A percentile compares a stretch with the other conserved stretches of the same genome.
These are phyloP conservation scores for Capsicum baccatum DNA, from an alignment of 257 asterid genomes.

Conservation along the genomic window DNA sequence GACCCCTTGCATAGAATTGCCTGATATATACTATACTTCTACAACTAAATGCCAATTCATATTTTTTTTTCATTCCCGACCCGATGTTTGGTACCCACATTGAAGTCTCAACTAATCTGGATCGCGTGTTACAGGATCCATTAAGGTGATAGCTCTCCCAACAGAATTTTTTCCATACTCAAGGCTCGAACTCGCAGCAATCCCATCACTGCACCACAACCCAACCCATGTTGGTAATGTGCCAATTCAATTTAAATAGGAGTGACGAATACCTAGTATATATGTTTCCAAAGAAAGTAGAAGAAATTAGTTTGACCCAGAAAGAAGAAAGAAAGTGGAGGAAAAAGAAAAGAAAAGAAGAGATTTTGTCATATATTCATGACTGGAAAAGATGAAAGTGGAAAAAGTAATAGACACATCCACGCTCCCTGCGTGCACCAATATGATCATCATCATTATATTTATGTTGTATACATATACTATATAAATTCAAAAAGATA, in stretches of 20 bases:
- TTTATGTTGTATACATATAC: neutral
- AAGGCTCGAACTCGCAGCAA: too few relatives aligned
- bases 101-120: too few relatives aligned
- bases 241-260: neutral
- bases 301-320: conserved; percentile 8
- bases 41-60: too few relatives aligned
- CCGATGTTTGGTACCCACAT: too few relatives aligned
- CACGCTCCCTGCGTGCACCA: conserved; percentile 34
- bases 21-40: too few relatives aligned
- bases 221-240: too few relatives aligned
- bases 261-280: neutral
- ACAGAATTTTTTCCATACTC: too few relatives aligned
- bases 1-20: too few relatives aligned
- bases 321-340: neutral
- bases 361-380: conserved; percentile 26
- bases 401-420: conserved; percentile 26
- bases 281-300: neutral
- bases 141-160: too few relatives aligned
- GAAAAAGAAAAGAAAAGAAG: neutral
- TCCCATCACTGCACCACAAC: too few relatives aligned
- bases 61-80: too few relatives aligned
- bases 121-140: too few relatives aligned
- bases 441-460: conserved; percentile 26
- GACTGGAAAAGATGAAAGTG: neutral
- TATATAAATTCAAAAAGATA: neutral